Conservation (phyloP, 805 yeast genomes). For the Wickerhamomyces subpelliculosus region DNA sequence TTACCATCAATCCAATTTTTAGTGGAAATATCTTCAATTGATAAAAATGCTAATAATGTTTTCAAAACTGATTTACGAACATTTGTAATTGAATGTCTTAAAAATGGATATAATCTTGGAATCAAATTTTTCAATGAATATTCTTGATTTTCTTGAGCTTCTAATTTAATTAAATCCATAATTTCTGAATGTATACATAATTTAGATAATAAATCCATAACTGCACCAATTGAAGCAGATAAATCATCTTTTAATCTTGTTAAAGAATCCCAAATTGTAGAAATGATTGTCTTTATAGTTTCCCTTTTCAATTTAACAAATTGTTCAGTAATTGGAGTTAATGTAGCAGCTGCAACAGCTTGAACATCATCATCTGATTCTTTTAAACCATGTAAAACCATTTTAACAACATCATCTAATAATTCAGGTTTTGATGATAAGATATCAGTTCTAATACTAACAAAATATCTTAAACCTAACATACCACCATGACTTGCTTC, state of each 20-base stretch:
- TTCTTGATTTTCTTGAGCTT: conserved; percentile 43
- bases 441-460: conserved; percentile 80
- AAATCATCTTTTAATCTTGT: conserved; percentile 84
- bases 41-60: conserved; percentile 70
- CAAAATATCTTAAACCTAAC: conserved; percentile 88
- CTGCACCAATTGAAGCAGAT: conserved; percentile 91
- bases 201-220: conserved; percentile 88
- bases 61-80: conserved; percentile 85
- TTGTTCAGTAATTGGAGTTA: conserved; percentile 84
- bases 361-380: conserved; percentile 91
- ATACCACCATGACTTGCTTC: conserved; percentile 98
- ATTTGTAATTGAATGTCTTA: conserved; percentile 87
- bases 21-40: conserved; percentile 41
- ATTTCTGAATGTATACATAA: conserved; percentile 79
- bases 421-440: conserved; percentile 47
- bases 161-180: conserved; percentile 58
- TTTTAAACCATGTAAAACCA: conserved; percentile 83
- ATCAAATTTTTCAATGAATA: conserved; percentile 67
- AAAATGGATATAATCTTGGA: conserved; percentile 88
- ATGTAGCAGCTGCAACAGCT: conserved; percentile 90
- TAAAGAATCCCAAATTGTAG: conserved; percentile 87
- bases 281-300: conserved; percentile 39
- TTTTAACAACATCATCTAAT: conserved; percentile 65
- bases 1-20: conserved; percentile 75
- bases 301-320: conserved; percentile 60